Percentiles rank a stretch among this genome's conserved stretches.
phyloP scores from a whole-genome alignment of 2,329 filamentous ascomycete species.

The Xylariales sp. region DNA sequence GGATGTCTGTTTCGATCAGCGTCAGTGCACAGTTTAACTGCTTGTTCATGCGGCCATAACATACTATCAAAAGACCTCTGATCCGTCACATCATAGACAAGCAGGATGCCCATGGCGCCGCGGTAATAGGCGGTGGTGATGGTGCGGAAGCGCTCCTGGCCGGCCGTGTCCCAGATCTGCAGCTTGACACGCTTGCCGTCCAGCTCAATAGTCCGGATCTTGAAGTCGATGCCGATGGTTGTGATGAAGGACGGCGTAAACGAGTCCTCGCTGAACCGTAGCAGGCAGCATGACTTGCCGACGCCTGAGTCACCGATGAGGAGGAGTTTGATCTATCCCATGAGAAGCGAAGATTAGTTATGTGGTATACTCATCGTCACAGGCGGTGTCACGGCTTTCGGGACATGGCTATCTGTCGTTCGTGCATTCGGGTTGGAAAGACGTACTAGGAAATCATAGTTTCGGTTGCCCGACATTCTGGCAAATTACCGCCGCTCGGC shows the following conservation, averaged over 20 bases:
- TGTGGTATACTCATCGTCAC: too few relatives aligned
- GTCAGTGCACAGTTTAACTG: too few relatives aligned
- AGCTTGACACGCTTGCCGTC: slow-evolving; percentile 98
- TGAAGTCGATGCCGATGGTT: slow-evolving; percentile 99
- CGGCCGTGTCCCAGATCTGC: slow-evolving; percentile 99
- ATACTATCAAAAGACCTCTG: slow-evolving; percentile 92
- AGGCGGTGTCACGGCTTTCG: too few relatives aligned
- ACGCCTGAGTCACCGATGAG: slow-evolving; percentile 96
- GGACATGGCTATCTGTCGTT: background rate
- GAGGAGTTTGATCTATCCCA: slow-evolving; percentile 86
- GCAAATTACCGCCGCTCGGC: slow-evolving; percentile 15
- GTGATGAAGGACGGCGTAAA: slow-evolving; percentile 98
- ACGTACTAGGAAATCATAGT: slow-evolving; percentile 97
- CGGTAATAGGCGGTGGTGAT: slow-evolving; percentile 99
- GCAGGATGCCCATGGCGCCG: slow-evolving; percentile 94
- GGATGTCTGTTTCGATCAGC: slow-evolving; percentile 71
- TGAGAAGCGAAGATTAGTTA: too few relatives aligned
- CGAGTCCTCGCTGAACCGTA: slow-evolving; percentile 95
- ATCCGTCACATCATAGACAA: slow-evolving; percentile 98
- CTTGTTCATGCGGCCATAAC: too few relatives aligned
- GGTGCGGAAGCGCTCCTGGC: slow-evolving; percentile 96
- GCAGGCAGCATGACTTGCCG: slow-evolving; percentile 93
- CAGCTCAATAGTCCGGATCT: slow-evolving; percentile 97
- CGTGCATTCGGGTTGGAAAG: slow-evolving; percentile 14
- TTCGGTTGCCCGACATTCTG: slow-evolving; percentile 92